Conservation (phyloP, 2,329 filamentous ascomycete genomes). For the Cryphonectria naterciae region DNA sequence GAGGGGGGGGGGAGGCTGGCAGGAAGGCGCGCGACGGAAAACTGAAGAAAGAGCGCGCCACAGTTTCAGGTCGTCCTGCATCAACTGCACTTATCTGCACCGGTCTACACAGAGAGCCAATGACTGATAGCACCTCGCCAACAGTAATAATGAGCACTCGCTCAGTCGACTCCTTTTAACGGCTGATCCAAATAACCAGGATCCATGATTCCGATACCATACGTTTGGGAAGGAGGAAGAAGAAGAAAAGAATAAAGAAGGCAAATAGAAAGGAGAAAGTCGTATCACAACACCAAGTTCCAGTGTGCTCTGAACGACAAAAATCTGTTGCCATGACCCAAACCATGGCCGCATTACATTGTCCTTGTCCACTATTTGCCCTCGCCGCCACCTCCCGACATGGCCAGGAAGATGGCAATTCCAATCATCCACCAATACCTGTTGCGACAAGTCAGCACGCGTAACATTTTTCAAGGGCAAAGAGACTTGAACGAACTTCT, state of each 20-base stretch:
- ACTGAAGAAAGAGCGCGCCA: not conserved
- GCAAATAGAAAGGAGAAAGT: not conserved
- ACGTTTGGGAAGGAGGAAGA: not conserved
- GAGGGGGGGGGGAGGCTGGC: not conserved
- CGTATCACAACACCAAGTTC: not conserved
- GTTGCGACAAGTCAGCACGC: slow-evolving; percentile 25
- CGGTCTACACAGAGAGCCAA: not conserved
- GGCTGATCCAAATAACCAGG: not conserved
- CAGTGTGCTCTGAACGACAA: not conserved
- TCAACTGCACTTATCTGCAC: not conserved
- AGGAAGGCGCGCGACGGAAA: not conserved
- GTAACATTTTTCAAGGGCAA: not conserved
- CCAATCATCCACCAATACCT: slow-evolving; percentile 71
- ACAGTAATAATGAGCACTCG: not conserved
- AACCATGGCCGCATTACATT: slow-evolving; percentile 9
- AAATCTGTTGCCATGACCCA: not conserved
- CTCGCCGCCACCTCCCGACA: slow-evolving; percentile 55
- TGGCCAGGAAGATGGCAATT: slow-evolving; percentile 57
- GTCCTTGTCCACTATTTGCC: slow-evolving; percentile 49
- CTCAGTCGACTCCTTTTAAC: not conserved
- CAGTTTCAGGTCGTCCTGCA: not conserved
- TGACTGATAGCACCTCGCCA: not conserved
- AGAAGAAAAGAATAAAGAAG: not conserved
- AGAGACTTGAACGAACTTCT: slow-evolving; percentile 58
- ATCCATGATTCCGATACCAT: not conserved